Evolutionary conservation across 176 grass and related monocot genomes (phyloP), one percentile per base, ranked within the genome.

Genomic region (Aegilops umbellulata): DNA sequence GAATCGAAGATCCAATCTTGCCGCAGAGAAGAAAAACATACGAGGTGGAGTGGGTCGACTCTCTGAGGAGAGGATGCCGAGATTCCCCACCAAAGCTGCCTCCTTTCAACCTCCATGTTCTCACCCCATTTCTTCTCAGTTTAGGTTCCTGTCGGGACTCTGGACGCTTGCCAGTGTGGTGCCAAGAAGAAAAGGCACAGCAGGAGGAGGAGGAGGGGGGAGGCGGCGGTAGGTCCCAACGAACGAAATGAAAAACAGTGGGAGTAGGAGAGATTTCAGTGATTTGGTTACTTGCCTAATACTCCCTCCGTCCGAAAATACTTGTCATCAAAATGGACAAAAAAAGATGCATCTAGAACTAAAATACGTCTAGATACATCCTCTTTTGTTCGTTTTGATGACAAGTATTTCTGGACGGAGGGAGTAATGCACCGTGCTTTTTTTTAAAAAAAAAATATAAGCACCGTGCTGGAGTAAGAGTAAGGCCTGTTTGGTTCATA

Each of bases 1-100:
- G 10, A 73, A 77, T 7, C 75, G 62, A 84, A 91, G 81, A 80
- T 87, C 68, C 85, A 68, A 84, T 81, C 81, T 69, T 35, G 80
- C 32, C 19, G 70, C 24, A 31, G 42, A 63, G 71, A 10, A 9
- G 36, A n/a, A 10, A 34, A 61, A 55, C 81, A 13, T 88, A 91
- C 90, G 64, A 72, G 74, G 86, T 82, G 63, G 65, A 69, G 42
- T 69, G 42, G 15, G n/a, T 53, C 42, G 53, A 70, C 49, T 67
- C 62, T 60, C 62, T 64, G 66, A 74, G 57, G 10, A 39, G 38
- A 22, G 7, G 78, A 60, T 82, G 72, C 72, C 65, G 63, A 77
- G 83, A 90, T 86, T 22, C 55, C 55, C 72, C 88, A 86, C 63
- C 63, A 31, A 62, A 58, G 77, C 53, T 76, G 81, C 85, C 68